Conservation (phyloP, 2,329 filamentous ascomycete species). For the Xylariomycetidae sp. region DNA sequence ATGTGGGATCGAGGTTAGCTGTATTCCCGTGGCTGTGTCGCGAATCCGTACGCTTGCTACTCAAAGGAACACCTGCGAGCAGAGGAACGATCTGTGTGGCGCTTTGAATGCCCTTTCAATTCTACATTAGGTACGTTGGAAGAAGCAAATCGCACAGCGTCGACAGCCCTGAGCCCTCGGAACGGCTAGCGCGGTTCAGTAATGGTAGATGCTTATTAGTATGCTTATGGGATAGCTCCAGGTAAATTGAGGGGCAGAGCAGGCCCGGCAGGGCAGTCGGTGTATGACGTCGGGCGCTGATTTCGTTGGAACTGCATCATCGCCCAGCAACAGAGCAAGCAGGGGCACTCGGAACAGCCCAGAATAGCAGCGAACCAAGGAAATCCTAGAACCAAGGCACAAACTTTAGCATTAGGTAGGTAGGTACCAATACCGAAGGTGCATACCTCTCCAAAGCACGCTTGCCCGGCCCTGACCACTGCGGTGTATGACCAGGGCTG, state of each 20-base stretch:
- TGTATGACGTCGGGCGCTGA: not conserved
- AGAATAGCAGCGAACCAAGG: conserved; percentile 9
- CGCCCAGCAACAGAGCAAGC: not conserved
- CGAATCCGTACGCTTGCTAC: not conserved
- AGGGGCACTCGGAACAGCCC: not conserved
- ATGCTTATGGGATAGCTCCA: not conserved
- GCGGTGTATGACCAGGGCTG: too few relatives aligned
- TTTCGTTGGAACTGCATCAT: not conserved
- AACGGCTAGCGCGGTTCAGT: too few relatives aligned
- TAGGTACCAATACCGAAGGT: not conserved
- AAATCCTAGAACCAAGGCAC: conserved; percentile 6
- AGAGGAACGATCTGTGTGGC: conserved; percentile 10
- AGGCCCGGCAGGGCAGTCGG: not conserved
- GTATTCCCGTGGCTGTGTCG: not conserved
- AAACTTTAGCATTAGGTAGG: conserved; percentile 3
- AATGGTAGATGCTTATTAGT: too few relatives aligned
- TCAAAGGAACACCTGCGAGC: not conserved
- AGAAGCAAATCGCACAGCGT: too few relatives aligned
- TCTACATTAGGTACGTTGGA: too few relatives aligned
- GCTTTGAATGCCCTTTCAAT: too few relatives aligned
- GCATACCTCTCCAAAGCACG: not conserved
- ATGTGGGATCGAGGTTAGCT: not conserved
- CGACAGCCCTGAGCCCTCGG: too few relatives aligned
- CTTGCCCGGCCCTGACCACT: not conserved
- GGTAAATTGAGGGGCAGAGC: not conserved